Base-by-base conservation (phyloP, 257 asterid genomes). In the Lithospermum erythrorhizon region DNA sequence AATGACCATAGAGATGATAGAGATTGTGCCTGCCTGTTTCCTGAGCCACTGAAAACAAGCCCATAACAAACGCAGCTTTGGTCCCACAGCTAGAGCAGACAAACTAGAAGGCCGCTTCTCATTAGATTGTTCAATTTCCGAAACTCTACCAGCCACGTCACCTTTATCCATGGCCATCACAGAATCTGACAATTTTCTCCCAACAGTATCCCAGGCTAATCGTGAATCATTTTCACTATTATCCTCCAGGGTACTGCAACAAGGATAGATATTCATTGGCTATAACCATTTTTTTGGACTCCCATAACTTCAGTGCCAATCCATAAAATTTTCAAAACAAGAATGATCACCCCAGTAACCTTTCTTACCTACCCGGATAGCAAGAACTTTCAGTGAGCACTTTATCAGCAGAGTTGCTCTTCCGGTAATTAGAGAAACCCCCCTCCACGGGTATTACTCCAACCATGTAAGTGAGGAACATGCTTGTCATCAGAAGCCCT, bases 361-460 rank as follows among this genome's bases (percentile, higher is more conserved):
- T 77, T 79, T 79, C 98, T 84, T 91, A 91, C 98, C 98, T 84
- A 88, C 96, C 98, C 73, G 77, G 64, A 68, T 79, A 66, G 73
- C 94, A 72, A 64, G 87, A 56, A 64, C 53, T 71, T 57, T 76
- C 78, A 58, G 80, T 63, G 64, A 64, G 73, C 64, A 64, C 59
- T 52, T 77, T 78, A 70, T 64, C 73, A 69, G 56, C 63, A 57
- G 82, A 65, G 23, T 27, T 51, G 64, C 72, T 73, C 48, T 68
- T 68, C 66, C 67, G 70, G 70, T 70, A 63, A 65, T 71, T 70
- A 61, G 35, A 64, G 51, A 63, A 63, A 6, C 70, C 68, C 64
- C 76, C 78, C 68, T 69, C 75, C 15, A 70, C 63, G 63, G 96
- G 90, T 65, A 72, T 66, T 49, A 76, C 81, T 65, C 96, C 95